These are phyloP conservation scores for Cadophora luteo-olivacea DNA, from an alignment of 2,329 filamentous ascomycete genomes.

Conservation along the genomic window DNA sequence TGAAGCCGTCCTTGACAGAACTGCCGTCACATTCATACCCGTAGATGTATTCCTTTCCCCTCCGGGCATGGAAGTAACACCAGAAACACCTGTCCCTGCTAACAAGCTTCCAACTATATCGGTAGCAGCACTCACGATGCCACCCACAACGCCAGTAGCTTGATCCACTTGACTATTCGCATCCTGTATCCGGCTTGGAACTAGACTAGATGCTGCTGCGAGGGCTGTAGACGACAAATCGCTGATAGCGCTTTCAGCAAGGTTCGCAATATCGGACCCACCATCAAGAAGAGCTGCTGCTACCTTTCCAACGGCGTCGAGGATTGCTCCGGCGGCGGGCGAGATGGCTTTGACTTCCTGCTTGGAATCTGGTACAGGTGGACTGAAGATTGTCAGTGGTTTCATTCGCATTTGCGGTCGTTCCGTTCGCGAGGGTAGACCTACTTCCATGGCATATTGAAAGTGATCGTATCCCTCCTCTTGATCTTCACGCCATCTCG, in stretches of 20 bases:
- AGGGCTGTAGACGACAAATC: neutral
- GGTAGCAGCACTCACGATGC: slow-evolving; percentile 28
- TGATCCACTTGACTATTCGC: slow-evolving; percentile 21
- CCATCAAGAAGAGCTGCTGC: slow-evolving; percentile 32
- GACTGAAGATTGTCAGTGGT: slow-evolving; percentile 12
- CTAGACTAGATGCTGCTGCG: slow-evolving; percentile 11
- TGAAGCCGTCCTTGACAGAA: neutral
- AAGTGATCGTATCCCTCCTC: slow-evolving; percentile 29
- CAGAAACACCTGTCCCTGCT: neutral
- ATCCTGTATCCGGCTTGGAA: slow-evolving; percentile 11
- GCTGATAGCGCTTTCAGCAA: slow-evolving; percentile 5
- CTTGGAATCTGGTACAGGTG: neutral
- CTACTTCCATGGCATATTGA: slow-evolving; percentile 34
- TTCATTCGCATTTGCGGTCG: neutral
- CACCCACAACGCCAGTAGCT: slow-evolving; percentile 25
- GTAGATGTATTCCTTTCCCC: neutral
- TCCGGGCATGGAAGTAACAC: neutral
- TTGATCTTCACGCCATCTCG: slow-evolving; percentile 22
- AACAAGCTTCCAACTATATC: slow-evolving; percentile 31
- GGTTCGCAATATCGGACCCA: slow-evolving; percentile 20
- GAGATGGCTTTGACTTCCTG: slow-evolving; percentile 26
- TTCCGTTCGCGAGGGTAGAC: neutral
- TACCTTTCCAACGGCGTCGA: slow-evolving; percentile 31
- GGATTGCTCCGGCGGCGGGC: slow-evolving; percentile 14
- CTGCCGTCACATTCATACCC: neutral